Evolutionary conservation across 1,284 basidiomycete genomes (phyloP), one percentile per base, ranked within the genome.

Genomic region (Irpex sp.): DNA sequence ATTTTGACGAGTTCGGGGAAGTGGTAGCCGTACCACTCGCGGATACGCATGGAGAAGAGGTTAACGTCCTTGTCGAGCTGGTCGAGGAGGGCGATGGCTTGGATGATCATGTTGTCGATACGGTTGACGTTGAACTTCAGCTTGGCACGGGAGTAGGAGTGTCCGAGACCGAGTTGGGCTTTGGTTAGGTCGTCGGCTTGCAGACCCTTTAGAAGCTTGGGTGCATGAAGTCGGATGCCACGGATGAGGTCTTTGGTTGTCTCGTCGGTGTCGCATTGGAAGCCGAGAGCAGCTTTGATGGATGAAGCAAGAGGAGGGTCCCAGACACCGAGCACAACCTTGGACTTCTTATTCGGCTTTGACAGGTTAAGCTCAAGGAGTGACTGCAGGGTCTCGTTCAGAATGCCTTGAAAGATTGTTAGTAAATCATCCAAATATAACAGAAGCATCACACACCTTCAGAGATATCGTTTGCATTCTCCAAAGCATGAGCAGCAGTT

Each of bases 1-100:
- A 99, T 83, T 71, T 87, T 92, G 79, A 97, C 88, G 67, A 99
- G 91, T 80, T 99, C 97, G 58, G 97, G 97, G 83, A 98, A 99
- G 78, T 99, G 97, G 83, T 97, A 99, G n/a, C 97, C 97, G 77
- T 99, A 99, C 97, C 97, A 99, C 77, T 99, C 97, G 69, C 97
- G 85, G 60, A 98, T 90, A 60, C 97, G 92, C 97, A 99, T 99
- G 31, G 95, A 92, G 76, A 99, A 98, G 31, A 97, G 89, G 82
- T 99, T 99, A 75, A 99, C 95, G 77, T 99, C 97, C 84, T 98
- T 99, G 87, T 99, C 97, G 74, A 99, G 91, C 74, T 98, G 96
- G 81, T 99, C 97, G 71, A 98, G 93, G 61, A 98, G 89, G 1
- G 97, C 93, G 73, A 99, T 98, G 61, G 97, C 97, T 79, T 99